Percentiles rank a stretch among this genome's conserved stretches.
These are phyloP conservation scores for Mycena belliarum DNA, from an alignment of 768 basidiomycete genomes.

Conservation along the genomic window DNA sequence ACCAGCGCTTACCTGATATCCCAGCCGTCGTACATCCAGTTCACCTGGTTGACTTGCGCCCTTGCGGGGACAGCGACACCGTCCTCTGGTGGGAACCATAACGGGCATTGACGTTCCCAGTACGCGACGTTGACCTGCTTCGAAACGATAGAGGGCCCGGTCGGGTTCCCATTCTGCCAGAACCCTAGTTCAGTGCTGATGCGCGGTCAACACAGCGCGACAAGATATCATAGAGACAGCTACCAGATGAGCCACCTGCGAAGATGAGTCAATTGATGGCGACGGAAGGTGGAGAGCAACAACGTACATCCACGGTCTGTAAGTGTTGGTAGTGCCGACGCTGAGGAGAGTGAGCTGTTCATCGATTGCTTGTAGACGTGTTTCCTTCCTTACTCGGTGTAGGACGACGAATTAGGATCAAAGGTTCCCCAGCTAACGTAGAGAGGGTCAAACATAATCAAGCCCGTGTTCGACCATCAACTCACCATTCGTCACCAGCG, in stretches of 20 bases:
- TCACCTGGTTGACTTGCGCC: constrained; percentile 7
- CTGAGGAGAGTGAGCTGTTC: background rate
- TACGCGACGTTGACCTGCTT: constrained; percentile 6
- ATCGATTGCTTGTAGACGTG: too few species aligned
- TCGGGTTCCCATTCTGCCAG: constrained; percentile 18
- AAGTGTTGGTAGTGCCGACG: constrained; percentile 11
- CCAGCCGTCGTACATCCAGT: constrained; percentile 11
- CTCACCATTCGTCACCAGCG: constrained; percentile 16
- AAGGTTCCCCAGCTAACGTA: constrained; percentile 15
- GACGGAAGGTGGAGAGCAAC: background rate
- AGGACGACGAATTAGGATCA: constrained; percentile 9
- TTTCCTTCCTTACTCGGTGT: constrained; percentile 4
- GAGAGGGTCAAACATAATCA: background rate
- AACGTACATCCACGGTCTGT: constrained; percentile 20
- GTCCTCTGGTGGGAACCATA: constrained; percentile 16
- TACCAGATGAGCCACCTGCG: constrained; percentile 20
- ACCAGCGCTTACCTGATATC: constrained; percentile 7
- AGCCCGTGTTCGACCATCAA: background rate
- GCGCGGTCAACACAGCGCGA: background rate
- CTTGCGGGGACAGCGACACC: constrained; percentile 11
- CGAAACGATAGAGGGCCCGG: constrained; percentile 13
- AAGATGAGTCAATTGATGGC: background rate
- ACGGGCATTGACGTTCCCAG: constrained; percentile 20
- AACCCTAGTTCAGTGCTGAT: constrained; percentile 13
- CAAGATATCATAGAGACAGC: background rate